Conservation (phyloP, 2,329 filamentous ascomycete species). For the Pseudogymnoascus verrucosus region DNA sequence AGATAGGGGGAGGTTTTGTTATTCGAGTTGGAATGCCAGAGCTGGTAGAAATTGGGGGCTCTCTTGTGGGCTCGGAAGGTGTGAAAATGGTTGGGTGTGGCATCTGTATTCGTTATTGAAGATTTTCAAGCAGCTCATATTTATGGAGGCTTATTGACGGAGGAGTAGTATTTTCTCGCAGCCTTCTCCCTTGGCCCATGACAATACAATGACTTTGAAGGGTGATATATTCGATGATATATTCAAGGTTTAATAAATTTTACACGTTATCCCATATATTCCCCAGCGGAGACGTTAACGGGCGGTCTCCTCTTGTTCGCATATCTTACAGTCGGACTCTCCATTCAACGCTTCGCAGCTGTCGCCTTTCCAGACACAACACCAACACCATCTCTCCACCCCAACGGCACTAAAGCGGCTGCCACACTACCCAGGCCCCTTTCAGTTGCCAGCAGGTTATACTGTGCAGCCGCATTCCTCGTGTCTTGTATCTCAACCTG, state of each 20-base stretch:
- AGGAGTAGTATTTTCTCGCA: neutral
- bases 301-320: neutral
- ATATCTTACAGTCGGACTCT: neutral
- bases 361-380: neutral
- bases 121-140: neutral
- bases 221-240: neutral
- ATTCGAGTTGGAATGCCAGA: neutral
- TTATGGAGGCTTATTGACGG: neutral
- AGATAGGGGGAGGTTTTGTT: neutral
- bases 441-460: constrained; percentile 92
- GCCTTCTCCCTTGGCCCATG: neutral
- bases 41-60: neutral
- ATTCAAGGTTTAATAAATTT: neutral
- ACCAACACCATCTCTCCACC: constrained; percentile 57
- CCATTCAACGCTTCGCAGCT: neutral
- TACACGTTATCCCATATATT: neutral
- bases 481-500: constrained; percentile 86
- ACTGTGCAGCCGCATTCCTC: constrained; percentile 86
- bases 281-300: neutral
- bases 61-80: neutral
- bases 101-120: neutral
- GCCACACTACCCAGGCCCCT: constrained; percentile 77
- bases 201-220: neutral
- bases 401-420: constrained; percentile 78
- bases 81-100: neutral